These are phyloP conservation scores for Postia placenta DNA, from an alignment of 768 basidiomycete genomes.

Conservation along the genomic window DNA sequence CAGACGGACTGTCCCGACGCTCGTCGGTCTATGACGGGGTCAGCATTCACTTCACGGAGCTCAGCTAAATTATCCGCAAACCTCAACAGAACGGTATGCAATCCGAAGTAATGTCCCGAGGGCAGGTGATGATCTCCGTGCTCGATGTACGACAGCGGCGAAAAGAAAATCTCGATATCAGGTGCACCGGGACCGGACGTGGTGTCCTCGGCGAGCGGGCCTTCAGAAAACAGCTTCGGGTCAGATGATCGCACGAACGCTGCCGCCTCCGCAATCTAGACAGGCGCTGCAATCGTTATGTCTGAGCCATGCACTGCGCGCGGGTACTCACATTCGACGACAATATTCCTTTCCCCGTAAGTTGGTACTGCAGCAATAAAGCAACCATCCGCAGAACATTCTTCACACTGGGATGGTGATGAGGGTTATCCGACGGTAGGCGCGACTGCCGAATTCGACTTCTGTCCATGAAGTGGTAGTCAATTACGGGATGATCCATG, in stretches of 20 bases:
- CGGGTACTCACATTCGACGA: conserved; percentile 42
- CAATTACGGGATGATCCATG: conserved; percentile 58
- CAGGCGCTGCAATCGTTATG: too few relatives aligned
- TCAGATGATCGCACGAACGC: conserved; percentile 50
- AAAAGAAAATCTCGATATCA: conserved; percentile 28
- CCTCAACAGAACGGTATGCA: conserved; percentile 27
- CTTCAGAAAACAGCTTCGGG: conserved; percentile 35
- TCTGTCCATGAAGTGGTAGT: conserved; percentile 48
- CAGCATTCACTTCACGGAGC: background rate
- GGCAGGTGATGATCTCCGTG: conserved; percentile 9
- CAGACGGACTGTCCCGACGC: conserved; percentile 34
- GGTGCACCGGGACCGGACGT: conserved; percentile 28
- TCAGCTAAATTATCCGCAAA: too few relatives aligned
- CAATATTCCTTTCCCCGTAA: conserved; percentile 42
- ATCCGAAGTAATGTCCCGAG: conserved; percentile 15
- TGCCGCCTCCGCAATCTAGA: conserved; percentile 37
- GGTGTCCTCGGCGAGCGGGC: conserved; percentile 18
- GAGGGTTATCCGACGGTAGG: background rate
- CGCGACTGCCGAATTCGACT: conserved; percentile 26
- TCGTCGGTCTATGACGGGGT: conserved; percentile 32
- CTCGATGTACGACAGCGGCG: conserved; percentile 20
- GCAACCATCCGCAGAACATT: conserved; percentile 2
- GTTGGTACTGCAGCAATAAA: conserved; percentile 34
- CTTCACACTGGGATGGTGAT: background rate
- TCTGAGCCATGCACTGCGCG: background rate